Percentiles rank a stretch among this genome's conserved stretches.
Conservation (phyloP, 1,284 basidiomycete genomes). For the Entoloma clypeatum region DNA sequence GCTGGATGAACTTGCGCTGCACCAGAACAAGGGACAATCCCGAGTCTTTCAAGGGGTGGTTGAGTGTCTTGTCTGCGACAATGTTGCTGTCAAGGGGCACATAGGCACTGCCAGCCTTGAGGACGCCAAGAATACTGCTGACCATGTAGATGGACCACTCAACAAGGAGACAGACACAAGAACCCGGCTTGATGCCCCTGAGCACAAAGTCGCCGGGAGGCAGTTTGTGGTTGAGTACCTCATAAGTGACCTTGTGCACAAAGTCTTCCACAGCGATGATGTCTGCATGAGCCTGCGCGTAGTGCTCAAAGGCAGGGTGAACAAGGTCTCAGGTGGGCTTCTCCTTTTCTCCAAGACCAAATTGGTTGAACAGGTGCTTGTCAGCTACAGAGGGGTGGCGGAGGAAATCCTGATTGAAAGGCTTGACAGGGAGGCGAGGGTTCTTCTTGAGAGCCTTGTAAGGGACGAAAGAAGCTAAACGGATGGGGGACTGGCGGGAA, state of each 20-base stretch:
- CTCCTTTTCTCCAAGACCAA: constrained; percentile 38
- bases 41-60: constrained; percentile 47
- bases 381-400: constrained; percentile 37
- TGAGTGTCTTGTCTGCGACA: constrained; percentile 49
- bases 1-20: too few relatives aligned
- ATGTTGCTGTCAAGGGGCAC: constrained; percentile 55
- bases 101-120: constrained; percentile 54
- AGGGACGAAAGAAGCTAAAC: too few relatives aligned
- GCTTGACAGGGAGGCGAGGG: too few relatives aligned
- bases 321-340: constrained; percentile 42
- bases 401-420: too few relatives aligned
- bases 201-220: constrained; percentile 42
- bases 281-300: constrained; percentile 37
- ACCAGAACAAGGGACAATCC: constrained; percentile 40
- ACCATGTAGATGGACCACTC: constrained; percentile 53
- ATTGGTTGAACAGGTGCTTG: constrained; percentile 40
- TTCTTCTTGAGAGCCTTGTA: too few relatives aligned
- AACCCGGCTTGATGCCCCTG: constrained; percentile 40
- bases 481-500: too few relatives aligned
- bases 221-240: constrained; percentile 44
- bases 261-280: constrained; percentile 49
- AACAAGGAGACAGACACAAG: constrained; percentile 48
- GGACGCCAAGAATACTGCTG: constrained; percentile 46
- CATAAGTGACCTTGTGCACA: constrained; percentile 43
- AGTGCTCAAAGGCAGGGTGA: constrained; percentile 50